Base-by-base conservation (phyloP, 2,329 filamentous ascomycete genomes). In the Aquanectria penicillioides region DNA sequence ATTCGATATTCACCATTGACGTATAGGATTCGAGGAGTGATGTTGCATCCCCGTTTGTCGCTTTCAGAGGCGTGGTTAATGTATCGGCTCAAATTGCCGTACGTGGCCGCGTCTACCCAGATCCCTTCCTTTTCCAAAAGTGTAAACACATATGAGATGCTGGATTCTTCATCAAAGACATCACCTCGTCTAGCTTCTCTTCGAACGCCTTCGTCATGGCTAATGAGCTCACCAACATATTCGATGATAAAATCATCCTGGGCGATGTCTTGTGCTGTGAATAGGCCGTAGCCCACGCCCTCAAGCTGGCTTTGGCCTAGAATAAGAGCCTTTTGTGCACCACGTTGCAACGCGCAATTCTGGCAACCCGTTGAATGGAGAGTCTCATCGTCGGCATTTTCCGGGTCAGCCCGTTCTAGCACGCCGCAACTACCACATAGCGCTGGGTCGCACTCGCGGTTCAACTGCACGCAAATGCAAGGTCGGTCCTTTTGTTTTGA, bases 21-120 rank as follows among this genome's bases (percentile, higher is more conserved):
- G 47, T 92, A 86, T 13, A 90, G 74, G 50, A 92, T 89, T 57
- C 85, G 84, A 2, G 90, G 85, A 13, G 79, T 83, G 58, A 87
- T 85, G 63, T 88, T 86, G 70, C 88, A 88, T 51, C 90, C 71
- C 63, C 78, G 68, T 59, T 78, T 78, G 59, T 81, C 78, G 38
- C 74, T 73, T 43, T 81, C 79, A 2, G 82, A 81, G 12, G 90
- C 88, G 67, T 94, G 91, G 73, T 96, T 95, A 73, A 95, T 92
- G 75, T 93, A 95, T 4, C 92, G 87, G 41, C 90, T 89, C 63
- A 94, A 88, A 72, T 94, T 95, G 46, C 92, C 92, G 63, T 90
- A 90, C 36, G 87, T 87, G 17, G 89, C 91, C 6, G 88, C 89
- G 70, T 95, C 92, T 15, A 95, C 84, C 85, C 85, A 87, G 31